A percentile compares a stretch with the other conserved stretches of the same genome.
Conservation (phyloP, 495 filamentous ascomycete genomes). For the Aspergillus olivimuriae region DNA sequence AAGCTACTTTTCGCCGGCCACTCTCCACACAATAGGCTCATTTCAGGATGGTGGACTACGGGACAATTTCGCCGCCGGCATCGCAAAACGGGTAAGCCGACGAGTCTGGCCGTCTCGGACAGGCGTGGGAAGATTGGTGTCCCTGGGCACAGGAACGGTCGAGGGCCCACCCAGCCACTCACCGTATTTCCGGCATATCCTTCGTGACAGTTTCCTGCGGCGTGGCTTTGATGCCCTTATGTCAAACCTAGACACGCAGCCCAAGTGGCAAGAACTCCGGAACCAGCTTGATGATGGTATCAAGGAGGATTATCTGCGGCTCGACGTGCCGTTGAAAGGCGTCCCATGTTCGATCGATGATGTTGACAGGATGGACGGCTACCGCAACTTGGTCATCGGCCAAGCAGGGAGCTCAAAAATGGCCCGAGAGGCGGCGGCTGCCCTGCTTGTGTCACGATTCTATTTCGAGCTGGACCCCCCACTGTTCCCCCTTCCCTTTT, state of each 20-base stretch:
- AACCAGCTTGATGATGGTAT: constrained; percentile 1
- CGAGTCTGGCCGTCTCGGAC: constrained; percentile 14
- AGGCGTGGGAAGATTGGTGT: constrained; percentile 10
- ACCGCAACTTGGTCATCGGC: constrained; percentile 13
- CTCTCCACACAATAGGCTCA: constrained; percentile 12
- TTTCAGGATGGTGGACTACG: constrained; percentile 19
- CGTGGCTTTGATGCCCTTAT: constrained; percentile 17
- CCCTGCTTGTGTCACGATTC: constrained; percentile 13
- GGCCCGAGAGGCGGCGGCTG: constrained; percentile 12
- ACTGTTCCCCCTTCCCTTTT: constrained; percentile 4
- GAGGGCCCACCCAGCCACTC: constrained; percentile 5
- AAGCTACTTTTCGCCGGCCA: constrained; percentile 13
- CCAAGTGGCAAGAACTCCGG: constrained; percentile 12
- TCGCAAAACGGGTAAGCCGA: constrained; percentile 7
- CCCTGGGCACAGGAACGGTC: constrained; percentile 9
- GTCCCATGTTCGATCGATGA: constrained; percentile 8
- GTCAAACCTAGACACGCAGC: constrained; percentile 15
- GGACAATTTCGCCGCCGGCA: constrained; percentile 16
- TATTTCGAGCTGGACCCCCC: constrained; percentile 9
- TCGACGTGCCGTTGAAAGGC: constrained; percentile 11
- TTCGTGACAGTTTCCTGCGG: constrained; percentile 18
- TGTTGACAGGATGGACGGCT: constrained; percentile 13
- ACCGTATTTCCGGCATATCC: constrained; percentile 14
- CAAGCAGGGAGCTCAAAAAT: constrained; percentile 12
- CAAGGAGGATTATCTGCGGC: constrained; percentile 4